Evolutionary conservation across 306 rosid genomes (phyloP), one percentile per base, ranked within the genome.

Genomic region (Trifolium subterraneum): DNA sequence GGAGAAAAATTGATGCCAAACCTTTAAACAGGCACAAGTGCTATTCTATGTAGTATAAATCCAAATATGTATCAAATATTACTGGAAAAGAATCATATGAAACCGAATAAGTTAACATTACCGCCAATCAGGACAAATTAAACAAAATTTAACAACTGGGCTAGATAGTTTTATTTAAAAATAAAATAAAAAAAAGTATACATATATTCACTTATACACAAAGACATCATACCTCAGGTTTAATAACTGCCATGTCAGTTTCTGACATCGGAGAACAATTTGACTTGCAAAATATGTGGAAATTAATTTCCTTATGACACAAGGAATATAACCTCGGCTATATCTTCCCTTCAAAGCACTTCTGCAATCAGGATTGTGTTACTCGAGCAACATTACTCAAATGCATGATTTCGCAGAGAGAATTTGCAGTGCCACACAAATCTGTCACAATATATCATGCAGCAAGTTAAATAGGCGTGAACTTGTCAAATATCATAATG

Each of bases 201-300:
- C 20, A 58, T 9, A 64, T 9, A 63, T 8, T 51, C 35, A 31
- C 47, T 20, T 22, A 14, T 19, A 61, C 35, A 55, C 10, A 25
- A 65, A 61, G 61, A 52, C 36, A 73, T 39, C 82, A 77, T 90
- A 92, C 99, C 96, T 90, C 99, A 19, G 96, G 95, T 85, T 94
- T 90, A 71, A 92, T 88, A 68, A 92, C 88, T 8, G 96, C 88
- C 96, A 92, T 68, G 73, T 84, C 93, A 85, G 69, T 79, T 87
- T 94, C 99, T 76, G 98, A 88, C 97, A 94, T 94, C 84, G 78
- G 82, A 78, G 71, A 83, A 51, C 47, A 52, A 79, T 61, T 64
- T 73, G 75, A 29, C 52, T 56, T 39, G 64, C 4, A 0, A 63
- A 68, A 31, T 67, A 52, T 29, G 64, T 10, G 44, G 52, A 66